Conservation (phyloP, 176 grass and related monocot genomes). For the Poa pratensis region DNA sequence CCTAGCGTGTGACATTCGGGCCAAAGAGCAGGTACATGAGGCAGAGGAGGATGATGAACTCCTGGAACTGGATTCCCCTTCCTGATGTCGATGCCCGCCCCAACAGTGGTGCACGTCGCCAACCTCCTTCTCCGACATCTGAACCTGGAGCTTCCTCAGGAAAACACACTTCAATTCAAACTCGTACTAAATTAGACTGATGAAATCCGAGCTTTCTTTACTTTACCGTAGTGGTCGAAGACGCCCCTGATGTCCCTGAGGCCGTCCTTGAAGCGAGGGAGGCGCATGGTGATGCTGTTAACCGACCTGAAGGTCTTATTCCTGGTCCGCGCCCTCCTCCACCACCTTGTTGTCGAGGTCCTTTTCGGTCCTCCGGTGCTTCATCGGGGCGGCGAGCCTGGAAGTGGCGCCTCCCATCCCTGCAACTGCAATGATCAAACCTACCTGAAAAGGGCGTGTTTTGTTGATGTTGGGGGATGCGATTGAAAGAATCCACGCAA, state of each 20-base stretch:
- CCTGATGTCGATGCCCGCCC: slow-evolving; percentile 48
- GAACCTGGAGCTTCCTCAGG: too few relatives aligned
- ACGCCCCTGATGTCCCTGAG: slow-evolving; percentile 60
- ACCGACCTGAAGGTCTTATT: slow-evolving; percentile 58
- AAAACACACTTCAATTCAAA: too few relatives aligned
- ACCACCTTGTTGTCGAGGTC: slow-evolving; percentile 61
- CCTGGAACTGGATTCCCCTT: slow-evolving; percentile 58
- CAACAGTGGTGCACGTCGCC: slow-evolving; percentile 58
- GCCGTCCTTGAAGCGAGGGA: slow-evolving; percentile 76
- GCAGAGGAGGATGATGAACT: slow-evolving; percentile 77
- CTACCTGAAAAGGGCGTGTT: too few relatives aligned
- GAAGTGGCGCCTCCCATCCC: slow-evolving; percentile 35
- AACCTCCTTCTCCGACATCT: not conserved
- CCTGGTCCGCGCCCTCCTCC: slow-evolving; percentile 40
- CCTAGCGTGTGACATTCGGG: slow-evolving; percentile 38
- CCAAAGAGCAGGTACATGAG: slow-evolving; percentile 58
- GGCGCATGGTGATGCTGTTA: slow-evolving; percentile 86
- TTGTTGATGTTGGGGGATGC: too few relatives aligned
- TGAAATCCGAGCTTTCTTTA: too few relatives aligned
- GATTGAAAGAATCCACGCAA: too few relatives aligned
- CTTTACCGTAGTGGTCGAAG: slow-evolving; percentile 65
- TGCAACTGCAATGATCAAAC: too few relatives aligned
- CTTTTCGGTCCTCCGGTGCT: slow-evolving; percentile 30
- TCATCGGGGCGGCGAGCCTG: slow-evolving; percentile 23
- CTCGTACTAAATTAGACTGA: too few relatives aligned